Evolutionary conservation across 2,329 filamentous ascomycete genomes (phyloP).

Genomic region (Sarocladiaceae sp.): DNA sequence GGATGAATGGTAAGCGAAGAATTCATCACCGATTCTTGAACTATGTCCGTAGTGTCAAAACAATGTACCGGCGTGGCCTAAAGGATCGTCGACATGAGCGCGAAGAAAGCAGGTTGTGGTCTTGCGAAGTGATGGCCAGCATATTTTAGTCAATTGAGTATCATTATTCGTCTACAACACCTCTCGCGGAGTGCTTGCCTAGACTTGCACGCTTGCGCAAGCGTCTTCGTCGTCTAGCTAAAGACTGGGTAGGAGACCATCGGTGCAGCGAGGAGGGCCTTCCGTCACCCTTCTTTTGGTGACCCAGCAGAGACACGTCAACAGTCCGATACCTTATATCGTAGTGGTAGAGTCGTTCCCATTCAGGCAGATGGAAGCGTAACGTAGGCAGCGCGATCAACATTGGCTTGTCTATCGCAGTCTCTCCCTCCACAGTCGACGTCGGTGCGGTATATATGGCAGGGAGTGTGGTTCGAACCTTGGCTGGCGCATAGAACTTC

Average conservation of each 20-base stretch:
- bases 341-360: conserved; percentile 45
- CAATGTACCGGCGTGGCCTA: no score
- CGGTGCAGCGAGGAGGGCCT: background rate
- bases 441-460: conserved; percentile 44
- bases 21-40: no score
- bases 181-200: no score
- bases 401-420: conserved; percentile 17
- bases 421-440: background rate
- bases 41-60: no score
- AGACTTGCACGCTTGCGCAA: background rate
- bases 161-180: no score
- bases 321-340: conserved; percentile 48
- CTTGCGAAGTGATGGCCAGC: no score
- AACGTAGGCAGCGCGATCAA: conserved; percentile 52
- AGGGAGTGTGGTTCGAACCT: conserved; percentile 51
- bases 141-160: no score
- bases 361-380: conserved; percentile 39
- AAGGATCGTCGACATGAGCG: no score
- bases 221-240: background rate
- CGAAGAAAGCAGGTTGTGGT: no score
- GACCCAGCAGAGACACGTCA: conserved; percentile 34
- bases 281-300: conserved; percentile 6
- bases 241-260: background rate
- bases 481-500: conserved; percentile 47
- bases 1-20: no score